Evolutionary conservation across 2,329 filamentous ascomycete species (phyloP).

Genomic region (Epichloe aotearoae): DNA sequence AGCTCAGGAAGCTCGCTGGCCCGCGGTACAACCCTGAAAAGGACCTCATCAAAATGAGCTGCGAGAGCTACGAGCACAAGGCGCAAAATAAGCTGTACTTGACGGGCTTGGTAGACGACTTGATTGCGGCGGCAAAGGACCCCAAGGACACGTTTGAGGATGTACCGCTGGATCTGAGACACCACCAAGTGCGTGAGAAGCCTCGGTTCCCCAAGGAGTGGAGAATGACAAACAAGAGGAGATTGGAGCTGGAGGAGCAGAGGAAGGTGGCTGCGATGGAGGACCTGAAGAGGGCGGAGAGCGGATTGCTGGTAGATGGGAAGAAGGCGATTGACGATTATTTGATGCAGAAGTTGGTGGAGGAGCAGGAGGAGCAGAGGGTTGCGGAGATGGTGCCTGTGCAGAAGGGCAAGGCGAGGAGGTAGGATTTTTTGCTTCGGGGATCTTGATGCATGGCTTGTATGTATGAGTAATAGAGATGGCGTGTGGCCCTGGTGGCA

Average conservation of each 20-base stretch:
- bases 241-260: constrained; percentile 47
- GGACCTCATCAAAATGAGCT: constrained; percentile 75
- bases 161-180: constrained; percentile 76
- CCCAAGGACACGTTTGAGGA: constrained; percentile 72
- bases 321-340: constrained; percentile 29
- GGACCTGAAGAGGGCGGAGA: constrained; percentile 41
- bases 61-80: constrained; percentile 75
- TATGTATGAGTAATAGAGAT: neutral
- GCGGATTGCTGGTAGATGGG: constrained; percentile 48
- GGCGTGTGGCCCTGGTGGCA: neutral
- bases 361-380: constrained; percentile 22
- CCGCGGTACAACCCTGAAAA: constrained; percentile 76
- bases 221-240: constrained; percentile 61
- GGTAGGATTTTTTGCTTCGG: neutral
- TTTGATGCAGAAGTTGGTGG: constrained; percentile 18
- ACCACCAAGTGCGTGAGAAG: constrained; percentile 59
- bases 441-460: neutral
- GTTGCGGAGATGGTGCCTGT: constrained; percentile 19
- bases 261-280: constrained; percentile 37
- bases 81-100: constrained; percentile 97
- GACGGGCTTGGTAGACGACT: constrained; percentile 58
- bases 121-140: constrained; percentile 68
- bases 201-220: constrained; percentile 70
- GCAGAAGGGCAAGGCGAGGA: constrained; percentile 8
- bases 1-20: constrained; percentile 79